Evolutionary conservation across 1,284 basidiomycete genomes (phyloP), one percentile per base, ranked within the genome.

Genomic region (Entoloma clypeatum): DNA sequence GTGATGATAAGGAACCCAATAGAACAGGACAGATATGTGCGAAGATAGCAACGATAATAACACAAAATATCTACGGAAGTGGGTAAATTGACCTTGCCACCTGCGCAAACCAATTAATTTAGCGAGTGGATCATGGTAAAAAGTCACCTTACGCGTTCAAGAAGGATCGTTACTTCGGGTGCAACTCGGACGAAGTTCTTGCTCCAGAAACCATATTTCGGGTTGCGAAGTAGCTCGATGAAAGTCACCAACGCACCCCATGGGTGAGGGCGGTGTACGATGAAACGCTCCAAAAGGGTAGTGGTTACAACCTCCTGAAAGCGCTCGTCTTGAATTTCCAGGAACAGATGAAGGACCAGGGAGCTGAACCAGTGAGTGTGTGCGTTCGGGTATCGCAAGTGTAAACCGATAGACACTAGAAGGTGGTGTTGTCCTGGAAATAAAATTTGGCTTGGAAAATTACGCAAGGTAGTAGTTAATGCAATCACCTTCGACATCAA

Each of bases 291-390:
- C 52, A 99, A 73, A 19, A 99, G 75, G 21, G 96, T 91, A 44
- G 88, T 86, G 28, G 90, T 86, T 69, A 96, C 82, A 51, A 95
- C 81, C 67, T 98, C 95, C 52, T 85, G 79, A 67, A 96, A 87
- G 29, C 75, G 76, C 37, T 87, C 86, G 47, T 80, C 78, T 54
- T 79, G 75, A 39, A 84, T 73, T 54, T 90, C 81, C 31, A 72
- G 58, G 68, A 98, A 99, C 30, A 96, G 78, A 63, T 92, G 77
- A 34, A 98, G 75, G 44, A 98, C 68, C 48, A 97, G 74, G 32
- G 81, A 85, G 61, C 86, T 88, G 74, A 94, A 97, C 91, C 92
- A 97, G 62, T 90, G 85, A 38, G 92, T 98, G 68, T 95, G 92
- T n/a, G 92, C 90, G 56, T 92, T 93, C 23, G 92, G 92, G 73